These are phyloP conservation scores for Verbascum thapsus DNA, from an alignment of 257 asterid species.

Conservation along the genomic window DNA sequence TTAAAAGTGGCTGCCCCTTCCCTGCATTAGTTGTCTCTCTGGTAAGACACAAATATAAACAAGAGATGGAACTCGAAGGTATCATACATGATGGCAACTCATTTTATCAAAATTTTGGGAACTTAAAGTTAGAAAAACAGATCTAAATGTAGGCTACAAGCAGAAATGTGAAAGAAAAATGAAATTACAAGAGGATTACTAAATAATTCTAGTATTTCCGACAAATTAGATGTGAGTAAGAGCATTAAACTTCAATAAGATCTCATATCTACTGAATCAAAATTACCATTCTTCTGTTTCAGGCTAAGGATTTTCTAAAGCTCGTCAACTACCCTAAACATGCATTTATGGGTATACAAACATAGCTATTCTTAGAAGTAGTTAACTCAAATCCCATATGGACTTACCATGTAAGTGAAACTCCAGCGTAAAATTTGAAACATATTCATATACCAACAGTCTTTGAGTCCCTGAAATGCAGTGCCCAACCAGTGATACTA, in stretches of 20 bases:
- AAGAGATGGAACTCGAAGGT: constrained; percentile 29
- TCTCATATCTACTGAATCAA: neutral
- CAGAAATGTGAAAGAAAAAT: no score
- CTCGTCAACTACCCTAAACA: neutral
- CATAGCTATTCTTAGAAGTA: no score
- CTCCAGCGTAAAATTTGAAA: constrained; percentile 75
- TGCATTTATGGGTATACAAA: constrained; percentile 14
- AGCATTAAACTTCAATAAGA: neutral
- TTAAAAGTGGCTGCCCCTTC: constrained; percentile 54
- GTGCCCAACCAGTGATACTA: constrained; percentile 74
- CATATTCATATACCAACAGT: constrained; percentile 80
- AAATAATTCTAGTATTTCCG: constrained; percentile 11
- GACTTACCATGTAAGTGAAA: constrained; percentile 83
- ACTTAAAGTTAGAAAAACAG: constrained; percentile 18
- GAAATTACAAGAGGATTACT: constrained; percentile 3
- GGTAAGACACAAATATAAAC: constrained; percentile 22
- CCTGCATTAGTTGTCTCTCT: no score
- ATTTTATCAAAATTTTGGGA: constrained; percentile 22
- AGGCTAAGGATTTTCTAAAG: constrained; percentile 10
- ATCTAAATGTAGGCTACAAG: neutral
- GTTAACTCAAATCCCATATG: constrained; percentile 2
- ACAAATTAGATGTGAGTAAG: neutral
- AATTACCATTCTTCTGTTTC: neutral
- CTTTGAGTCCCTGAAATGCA: constrained; percentile 82
- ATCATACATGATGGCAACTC: constrained; percentile 8